Conservation (phyloP, 306 rosid genomes). For the Delonix regia region DNA sequence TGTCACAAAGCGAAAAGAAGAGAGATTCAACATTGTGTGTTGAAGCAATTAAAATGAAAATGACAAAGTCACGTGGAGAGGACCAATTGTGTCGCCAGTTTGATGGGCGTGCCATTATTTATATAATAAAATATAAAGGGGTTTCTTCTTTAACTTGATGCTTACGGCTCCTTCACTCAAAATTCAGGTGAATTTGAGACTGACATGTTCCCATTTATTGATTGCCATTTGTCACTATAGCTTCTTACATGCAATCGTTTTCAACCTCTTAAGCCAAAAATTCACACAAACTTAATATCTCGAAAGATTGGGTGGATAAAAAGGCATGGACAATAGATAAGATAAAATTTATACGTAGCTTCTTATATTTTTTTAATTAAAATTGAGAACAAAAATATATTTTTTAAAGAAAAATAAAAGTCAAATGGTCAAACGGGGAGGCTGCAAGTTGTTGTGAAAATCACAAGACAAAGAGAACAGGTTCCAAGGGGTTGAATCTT, state of each 20-base stretch:
- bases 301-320: too few species aligned
- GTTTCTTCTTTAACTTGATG: background rate
- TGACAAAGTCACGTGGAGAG: slow-evolving; percentile 49
- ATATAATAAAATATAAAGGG: background rate
- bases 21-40: too few species aligned
- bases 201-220: background rate
- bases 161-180: background rate
- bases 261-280: background rate
- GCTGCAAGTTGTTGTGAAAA: slow-evolving; percentile 32
- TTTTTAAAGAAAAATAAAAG: too few species aligned
- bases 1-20: too few species aligned
- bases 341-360: too few species aligned
- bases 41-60: too few species aligned
- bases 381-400: too few species aligned
- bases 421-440: slow-evolving; percentile 41
- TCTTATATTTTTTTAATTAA: too few species aligned
- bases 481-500: slow-evolving; percentile 34
- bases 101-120: slow-evolving; percentile 55
- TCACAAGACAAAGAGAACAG: slow-evolving; percentile 44
- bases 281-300: too few species aligned
- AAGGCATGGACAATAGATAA: too few species aligned
- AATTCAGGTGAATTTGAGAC: background rate
- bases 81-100: slow-evolving; percentile 66
- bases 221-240: background rate
- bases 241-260: background rate